Percentiles rank a stretch among this genome's conserved stretches.
Evolutionary conservation across 2,329 filamentous ascomycete genomes (phyloP).

Genomic region (Cladosporium sp.): DNA sequence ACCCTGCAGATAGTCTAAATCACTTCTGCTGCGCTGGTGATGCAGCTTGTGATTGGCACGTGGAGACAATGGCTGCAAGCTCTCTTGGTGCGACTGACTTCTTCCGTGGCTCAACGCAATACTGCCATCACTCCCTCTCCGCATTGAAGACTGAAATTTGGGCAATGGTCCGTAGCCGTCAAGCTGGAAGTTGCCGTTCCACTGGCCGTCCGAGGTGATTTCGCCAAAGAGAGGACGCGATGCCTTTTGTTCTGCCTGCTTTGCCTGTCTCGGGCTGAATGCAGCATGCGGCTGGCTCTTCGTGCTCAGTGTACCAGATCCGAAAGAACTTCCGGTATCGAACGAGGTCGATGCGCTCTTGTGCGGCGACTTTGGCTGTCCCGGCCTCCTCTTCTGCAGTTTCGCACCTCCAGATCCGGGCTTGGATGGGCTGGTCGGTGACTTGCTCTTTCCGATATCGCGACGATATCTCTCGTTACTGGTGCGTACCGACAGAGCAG

Average conservation of each 20-base stretch:
- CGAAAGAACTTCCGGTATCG: constrained; percentile 33
- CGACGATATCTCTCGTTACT: constrained; percentile 32
- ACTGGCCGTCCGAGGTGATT: constrained; percentile 62
- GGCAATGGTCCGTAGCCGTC: constrained; percentile 34
- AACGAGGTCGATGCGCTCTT: constrained; percentile 34
- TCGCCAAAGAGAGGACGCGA: constrained; percentile 72
- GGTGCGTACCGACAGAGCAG: constrained; percentile 29
- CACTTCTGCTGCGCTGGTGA: constrained; percentile 39
- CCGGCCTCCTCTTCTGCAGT: constrained; percentile 35
- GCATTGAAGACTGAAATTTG: constrained; percentile 29
- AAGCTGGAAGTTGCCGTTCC: constrained; percentile 43
- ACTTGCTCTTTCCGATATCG: constrained; percentile 26
- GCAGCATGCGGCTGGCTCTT: constrained; percentile 35
- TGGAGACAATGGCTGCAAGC: constrained; percentile 27
- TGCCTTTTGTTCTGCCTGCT: constrained; percentile 25
- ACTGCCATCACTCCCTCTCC: constrained; percentile 73
- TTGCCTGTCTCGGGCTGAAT: constrained; percentile 30
- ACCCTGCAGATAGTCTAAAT: constrained; percentile 32
- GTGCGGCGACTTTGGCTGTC: constrained; percentile 29
- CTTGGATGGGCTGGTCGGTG: constrained; percentile 31
- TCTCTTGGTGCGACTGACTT: constrained; percentile 55
- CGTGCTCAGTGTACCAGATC: constrained; percentile 30
- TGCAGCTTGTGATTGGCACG: constrained; percentile 29
- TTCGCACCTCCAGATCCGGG: constrained; percentile 30
- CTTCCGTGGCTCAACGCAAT: constrained; percentile 56